These are phyloP conservation scores for Stagonosporopsis rhizophila DNA, from an alignment of 2,329 filamentous ascomycete genomes.

Conservation along the genomic window DNA sequence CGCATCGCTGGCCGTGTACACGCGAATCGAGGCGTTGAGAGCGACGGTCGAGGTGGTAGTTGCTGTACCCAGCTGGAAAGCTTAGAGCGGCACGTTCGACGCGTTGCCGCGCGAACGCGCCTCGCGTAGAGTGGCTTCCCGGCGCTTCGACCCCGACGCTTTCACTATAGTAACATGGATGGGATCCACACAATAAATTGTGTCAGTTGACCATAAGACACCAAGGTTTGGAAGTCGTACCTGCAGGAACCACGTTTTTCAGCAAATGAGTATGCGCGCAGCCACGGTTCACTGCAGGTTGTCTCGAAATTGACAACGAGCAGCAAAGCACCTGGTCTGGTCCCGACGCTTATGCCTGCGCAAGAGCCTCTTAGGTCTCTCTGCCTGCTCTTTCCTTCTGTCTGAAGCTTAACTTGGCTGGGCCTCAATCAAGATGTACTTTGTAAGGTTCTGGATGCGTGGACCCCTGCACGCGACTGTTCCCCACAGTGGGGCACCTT, in stretches of 20 bases:
- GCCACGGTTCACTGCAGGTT: neutral
- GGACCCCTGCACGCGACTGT: slow-evolving; percentile 11
- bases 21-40: slow-evolving; percentile 16
- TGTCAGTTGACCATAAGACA: neutral
- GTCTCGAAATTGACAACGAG: neutral
- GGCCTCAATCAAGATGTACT: neutral
- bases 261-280: neutral
- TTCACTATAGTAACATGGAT: neutral
- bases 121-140: slow-evolving; percentile 19
- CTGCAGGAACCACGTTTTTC: neutral
- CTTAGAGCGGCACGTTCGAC: slow-evolving; percentile 17
- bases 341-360: neutral
- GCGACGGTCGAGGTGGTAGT: slow-evolving; percentile 24
- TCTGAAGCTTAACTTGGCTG: neutral
- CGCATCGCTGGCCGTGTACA: slow-evolving; percentile 34
- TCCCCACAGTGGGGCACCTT: slow-evolving; percentile 18
- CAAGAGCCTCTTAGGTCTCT: neutral
- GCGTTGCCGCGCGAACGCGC: slow-evolving; percentile 20
- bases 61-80: slow-evolving; percentile 10
- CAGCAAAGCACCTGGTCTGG: neutral
- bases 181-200: neutral
- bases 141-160: neutral
- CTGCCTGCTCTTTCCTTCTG: neutral
- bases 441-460: neutral
- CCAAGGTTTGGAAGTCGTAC: neutral